These are phyloP conservation scores for Wolfiporia cocos DNA, from an alignment of 1,284 basidiomycete genomes.

Conservation along the genomic window DNA sequence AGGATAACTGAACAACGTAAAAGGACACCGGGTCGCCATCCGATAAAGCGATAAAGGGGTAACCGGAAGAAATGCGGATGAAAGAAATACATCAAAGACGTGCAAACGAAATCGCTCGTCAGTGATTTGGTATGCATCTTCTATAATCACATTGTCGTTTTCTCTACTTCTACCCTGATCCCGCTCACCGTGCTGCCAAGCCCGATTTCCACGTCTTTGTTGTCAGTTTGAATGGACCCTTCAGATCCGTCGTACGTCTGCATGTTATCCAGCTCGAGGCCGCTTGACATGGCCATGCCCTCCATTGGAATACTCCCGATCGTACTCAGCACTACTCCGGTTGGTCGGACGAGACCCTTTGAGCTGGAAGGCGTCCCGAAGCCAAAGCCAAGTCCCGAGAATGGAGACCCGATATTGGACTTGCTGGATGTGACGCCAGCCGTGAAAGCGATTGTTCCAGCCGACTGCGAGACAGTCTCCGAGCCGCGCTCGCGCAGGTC, in stretches of 20 bases:
- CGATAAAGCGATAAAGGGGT: too few relatives aligned
- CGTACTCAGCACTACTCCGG: slow-evolving; percentile 60
- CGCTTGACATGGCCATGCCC: slow-evolving; percentile 29
- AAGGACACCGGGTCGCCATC: neutral
- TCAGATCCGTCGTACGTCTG: slow-evolving; percentile 42
- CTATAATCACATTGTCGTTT: slow-evolving; percentile 42
- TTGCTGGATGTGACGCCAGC: slow-evolving; percentile 24
- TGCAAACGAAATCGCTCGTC: too few relatives aligned
- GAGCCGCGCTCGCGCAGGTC: slow-evolving; percentile 73
- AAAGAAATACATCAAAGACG: too few relatives aligned
- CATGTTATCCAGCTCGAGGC: slow-evolving; percentile 43
- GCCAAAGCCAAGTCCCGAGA: slow-evolving; percentile 26
- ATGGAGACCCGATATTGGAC: slow-evolving; percentile 25
- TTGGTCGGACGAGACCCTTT: slow-evolving; percentile 22
- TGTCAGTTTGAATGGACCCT: slow-evolving; percentile 18
- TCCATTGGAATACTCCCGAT: slow-evolving; percentile 50
- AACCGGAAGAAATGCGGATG: too few relatives aligned
- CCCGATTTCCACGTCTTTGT: slow-evolving; percentile 31
- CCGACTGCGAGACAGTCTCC: slow-evolving; percentile 62
- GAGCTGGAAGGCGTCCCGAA: slow-evolving; percentile 26
- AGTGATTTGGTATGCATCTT: too few relatives aligned
- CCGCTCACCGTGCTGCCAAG: slow-evolving; percentile 36
- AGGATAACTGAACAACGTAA: too few relatives aligned
- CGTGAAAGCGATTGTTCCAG: slow-evolving; percentile 29
- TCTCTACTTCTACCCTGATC: slow-evolving; percentile 63